Percentiles rank a stretch among this genome's conserved stretches.
Evolutionary conservation across 306 rosid genomes (phyloP).

Genomic region (Begonia masoniana): DNA sequence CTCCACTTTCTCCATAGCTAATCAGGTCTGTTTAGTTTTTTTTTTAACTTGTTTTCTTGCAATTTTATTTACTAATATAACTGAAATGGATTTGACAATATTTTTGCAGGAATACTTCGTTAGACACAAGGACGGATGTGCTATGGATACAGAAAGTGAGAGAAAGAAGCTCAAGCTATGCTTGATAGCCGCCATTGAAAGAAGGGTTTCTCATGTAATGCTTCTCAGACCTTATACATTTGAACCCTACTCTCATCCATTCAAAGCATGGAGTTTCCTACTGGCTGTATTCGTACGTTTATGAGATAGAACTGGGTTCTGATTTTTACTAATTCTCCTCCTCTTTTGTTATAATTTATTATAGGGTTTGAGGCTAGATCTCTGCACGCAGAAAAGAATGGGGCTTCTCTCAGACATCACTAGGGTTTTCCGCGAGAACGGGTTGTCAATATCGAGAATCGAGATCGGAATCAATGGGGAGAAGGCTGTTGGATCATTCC

Average conservation of each 20-base stretch:
- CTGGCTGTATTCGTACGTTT: too few relatives aligned
- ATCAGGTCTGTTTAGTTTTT: slow-evolving; percentile 45
- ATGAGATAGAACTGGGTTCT: background rate
- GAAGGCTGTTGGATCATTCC: slow-evolving; percentile 57
- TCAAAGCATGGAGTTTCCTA: background rate
- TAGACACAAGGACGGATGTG: slow-evolving; percentile 33
- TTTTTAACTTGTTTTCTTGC: background rate
- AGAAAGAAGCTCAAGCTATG: slow-evolving; percentile 40
- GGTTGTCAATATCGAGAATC: slow-evolving; percentile 46
- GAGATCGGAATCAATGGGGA: slow-evolving; percentile 39
- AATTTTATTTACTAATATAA: background rate
- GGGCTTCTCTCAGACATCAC: slow-evolving; percentile 62
- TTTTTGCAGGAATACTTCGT: slow-evolving; percentile 61
- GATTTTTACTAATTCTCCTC: background rate
- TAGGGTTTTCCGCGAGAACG: slow-evolving; percentile 53
- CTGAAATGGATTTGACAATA: background rate
- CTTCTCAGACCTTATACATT: background rate
- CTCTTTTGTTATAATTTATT: background rate
- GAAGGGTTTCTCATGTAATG: slow-evolving; percentile 64
- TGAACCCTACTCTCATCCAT: background rate
- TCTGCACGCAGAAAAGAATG: slow-evolving; percentile 34
- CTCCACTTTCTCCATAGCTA: slow-evolving; percentile 49
- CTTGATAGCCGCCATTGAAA: slow-evolving; percentile 68
- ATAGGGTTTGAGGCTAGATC: slow-evolving; percentile 61
- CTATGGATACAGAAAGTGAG: slow-evolving; percentile 31